Conservation (phyloP, 805 yeast genomes). For the Metschnikowia lochheadii region DNA sequence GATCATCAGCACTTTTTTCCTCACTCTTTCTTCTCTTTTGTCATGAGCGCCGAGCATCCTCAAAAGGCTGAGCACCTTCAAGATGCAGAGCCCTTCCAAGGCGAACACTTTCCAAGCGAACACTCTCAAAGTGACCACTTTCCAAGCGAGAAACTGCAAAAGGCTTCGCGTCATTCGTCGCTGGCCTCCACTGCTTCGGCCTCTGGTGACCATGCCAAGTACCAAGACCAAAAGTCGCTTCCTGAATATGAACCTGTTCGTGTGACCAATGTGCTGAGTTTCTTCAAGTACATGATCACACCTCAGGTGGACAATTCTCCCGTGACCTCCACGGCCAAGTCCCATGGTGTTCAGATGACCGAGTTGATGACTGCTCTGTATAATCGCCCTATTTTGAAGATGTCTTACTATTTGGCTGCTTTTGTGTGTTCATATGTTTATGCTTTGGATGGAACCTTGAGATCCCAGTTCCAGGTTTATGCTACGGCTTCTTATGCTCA, state of each 20-base stretch:
- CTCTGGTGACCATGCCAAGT: background rate
- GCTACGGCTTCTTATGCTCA: conserved; percentile 52
- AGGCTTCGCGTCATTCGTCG: background rate
- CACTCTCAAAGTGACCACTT: no score
- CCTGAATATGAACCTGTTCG: background rate
- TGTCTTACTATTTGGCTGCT: conserved; percentile 43
- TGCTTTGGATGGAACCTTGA: conserved; percentile 52
- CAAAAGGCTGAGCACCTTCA: background rate
- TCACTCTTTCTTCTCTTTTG: background rate
- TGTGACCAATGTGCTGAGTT: background rate
- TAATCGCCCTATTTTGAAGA: conserved; percentile 25
- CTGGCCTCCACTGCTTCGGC: background rate
- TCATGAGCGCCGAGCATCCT: background rate
- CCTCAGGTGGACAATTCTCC: background rate
- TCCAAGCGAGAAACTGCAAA: background rate
- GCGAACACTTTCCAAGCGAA: no score
- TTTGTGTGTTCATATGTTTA: conserved; percentile 57
- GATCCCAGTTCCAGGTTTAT: conserved; percentile 46
- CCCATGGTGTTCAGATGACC: conserved; percentile 52
- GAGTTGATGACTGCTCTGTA: conserved; percentile 50
- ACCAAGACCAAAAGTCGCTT: background rate
- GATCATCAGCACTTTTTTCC: conserved; percentile 4
- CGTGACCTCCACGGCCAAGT: conserved; percentile 18
- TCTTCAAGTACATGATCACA: background rate
- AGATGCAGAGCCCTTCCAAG: no score